These are phyloP conservation scores for Kodamaea anthophila DNA, from an alignment of 1,139 yeast species.

Conservation along the genomic window DNA sequence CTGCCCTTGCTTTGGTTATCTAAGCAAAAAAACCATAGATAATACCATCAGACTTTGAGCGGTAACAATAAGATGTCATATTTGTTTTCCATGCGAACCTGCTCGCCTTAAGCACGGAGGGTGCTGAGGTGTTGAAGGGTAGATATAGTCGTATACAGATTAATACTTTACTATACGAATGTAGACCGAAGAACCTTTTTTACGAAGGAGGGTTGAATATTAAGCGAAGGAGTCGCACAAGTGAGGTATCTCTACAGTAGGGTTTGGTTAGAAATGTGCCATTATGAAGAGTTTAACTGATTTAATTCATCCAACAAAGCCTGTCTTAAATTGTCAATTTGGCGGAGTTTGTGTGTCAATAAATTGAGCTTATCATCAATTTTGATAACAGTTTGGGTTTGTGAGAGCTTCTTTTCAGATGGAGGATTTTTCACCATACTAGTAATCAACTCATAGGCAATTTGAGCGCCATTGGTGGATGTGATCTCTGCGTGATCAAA, in stretches of 20 bases:
- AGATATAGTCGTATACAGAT: background rate
- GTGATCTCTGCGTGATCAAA: constrained; percentile 70
- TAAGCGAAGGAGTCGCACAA: too few species aligned
- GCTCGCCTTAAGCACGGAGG: background rate
- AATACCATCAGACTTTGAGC: constrained; percentile 1
- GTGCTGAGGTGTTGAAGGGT: background rate
- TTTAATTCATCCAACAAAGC: constrained; percentile 11
- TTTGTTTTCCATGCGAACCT: background rate
- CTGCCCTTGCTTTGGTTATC: constrained; percentile 25
- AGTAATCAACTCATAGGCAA: constrained; percentile 63
- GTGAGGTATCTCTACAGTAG: too few species aligned
- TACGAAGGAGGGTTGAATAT: too few species aligned
- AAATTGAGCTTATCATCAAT: constrained; percentile 1
- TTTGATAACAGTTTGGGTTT: background rate
- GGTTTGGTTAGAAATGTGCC: too few species aligned
- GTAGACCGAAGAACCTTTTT: too few species aligned
- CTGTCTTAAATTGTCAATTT: constrained; percentile 11
- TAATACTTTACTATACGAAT: constrained; percentile 2
- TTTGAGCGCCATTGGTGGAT: constrained; percentile 71
- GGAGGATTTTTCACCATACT: constrained; percentile 55
- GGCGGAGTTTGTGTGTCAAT: constrained; percentile 11
- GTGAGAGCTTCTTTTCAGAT: background rate
- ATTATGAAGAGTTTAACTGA: too few species aligned
- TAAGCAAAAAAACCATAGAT: constrained; percentile 7
- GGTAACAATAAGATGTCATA: background rate